Evolutionary conservation across 345 rosid genomes (phyloP), one percentile per base, ranked within the genome.

Genomic region (Hirschfeldia incana): DNA sequence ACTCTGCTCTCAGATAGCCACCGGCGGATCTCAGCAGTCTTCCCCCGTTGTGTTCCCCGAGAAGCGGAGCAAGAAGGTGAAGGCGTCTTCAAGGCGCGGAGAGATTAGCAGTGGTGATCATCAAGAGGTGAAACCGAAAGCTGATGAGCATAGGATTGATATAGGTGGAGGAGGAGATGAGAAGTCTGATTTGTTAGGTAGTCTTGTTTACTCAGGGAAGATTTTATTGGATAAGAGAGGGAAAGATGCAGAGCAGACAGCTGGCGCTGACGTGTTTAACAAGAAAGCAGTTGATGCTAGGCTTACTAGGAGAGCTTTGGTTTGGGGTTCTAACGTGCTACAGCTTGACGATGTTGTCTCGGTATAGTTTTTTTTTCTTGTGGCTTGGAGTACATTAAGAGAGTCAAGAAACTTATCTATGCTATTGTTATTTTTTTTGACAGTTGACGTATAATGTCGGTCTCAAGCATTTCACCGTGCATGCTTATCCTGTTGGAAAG

Each of bases 1-100:
- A 3, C 85, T 90, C 82, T 95, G 96, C 81, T 86, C 91, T 1
- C 92, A 90, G 59, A 83, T 88, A 73, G 83, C 91, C 0, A 86
- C 91, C 0, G 84, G 85, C 0, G 90, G 85, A 49, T 83, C 82
- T 4, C 94, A 87, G 59, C 97, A 90, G 53, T 87, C 96, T 0
- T 95, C 98, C 53, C 98, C 98, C 0, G 82, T 91, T 7, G 97
- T 90, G 7, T 95, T 91, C 78, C 99, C 97, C 0, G 97, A 95
- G 83, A 93, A 91, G 80, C 85, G 97, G 9, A 83, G 85, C 73
- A 92, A 87, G 83, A 95, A 87, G 88, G 86, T 81, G 70, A 93
- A 85, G 87, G 85, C 89, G 6, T 82, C 91, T 46, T 86, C 92
- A 1, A 87, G 82, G 70, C 84, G 75, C 21, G 12, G 67, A 5